Base-by-base conservation (phyloP, 169 alveolate species). In the Cryptosporidium felis region DNA sequence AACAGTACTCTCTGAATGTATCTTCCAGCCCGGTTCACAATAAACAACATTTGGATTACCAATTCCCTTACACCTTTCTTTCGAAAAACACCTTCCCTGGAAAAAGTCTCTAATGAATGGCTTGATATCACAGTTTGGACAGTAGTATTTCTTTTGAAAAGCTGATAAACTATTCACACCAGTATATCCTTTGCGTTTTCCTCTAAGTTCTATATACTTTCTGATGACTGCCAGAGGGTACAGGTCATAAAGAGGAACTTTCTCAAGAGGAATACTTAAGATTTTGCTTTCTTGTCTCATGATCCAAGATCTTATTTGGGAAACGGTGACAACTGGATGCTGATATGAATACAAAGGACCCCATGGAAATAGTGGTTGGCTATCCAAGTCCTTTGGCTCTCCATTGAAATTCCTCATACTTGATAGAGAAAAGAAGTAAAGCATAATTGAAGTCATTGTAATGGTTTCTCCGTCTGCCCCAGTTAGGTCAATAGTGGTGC, bases 331-430 rank as follows among this genome's bases (percentile, higher is more conserved):
- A n/a, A 74, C 67, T 5, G 85, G 85, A 16, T 74, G 85, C 18
- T 74, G 85, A 53, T 74, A 74, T n/a, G 85, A 74, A 23, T 74
- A 74, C 16, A 74, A 9, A 21, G 85, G 85, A 0, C 85, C 85
- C 85, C 85, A 74, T 2, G 85, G 85, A 53, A 74, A 74, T 51
- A 74, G n/a, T 74, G 85, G 85, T 38, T 74, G 85, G 46, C 16
- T 36, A 16, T 74, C 85, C 6, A 74, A 36, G 26, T 49, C 74
- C 14, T 74, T 74, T 21, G 85, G 85, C 40, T 74, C 59, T 0
- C 85, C 85, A 53, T 74, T 74, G 41, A 74, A 53, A 32, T 74
- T 74, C 28, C 85, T 49, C 56, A 56, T 36, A 51, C 74, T 74
- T 21, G 85, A 38, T 16, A 74, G 28, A 5, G 85, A 49, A 36